Conservation (phyloP, 352 stramenopile species). For the Blastocystis sp. region DNA sequence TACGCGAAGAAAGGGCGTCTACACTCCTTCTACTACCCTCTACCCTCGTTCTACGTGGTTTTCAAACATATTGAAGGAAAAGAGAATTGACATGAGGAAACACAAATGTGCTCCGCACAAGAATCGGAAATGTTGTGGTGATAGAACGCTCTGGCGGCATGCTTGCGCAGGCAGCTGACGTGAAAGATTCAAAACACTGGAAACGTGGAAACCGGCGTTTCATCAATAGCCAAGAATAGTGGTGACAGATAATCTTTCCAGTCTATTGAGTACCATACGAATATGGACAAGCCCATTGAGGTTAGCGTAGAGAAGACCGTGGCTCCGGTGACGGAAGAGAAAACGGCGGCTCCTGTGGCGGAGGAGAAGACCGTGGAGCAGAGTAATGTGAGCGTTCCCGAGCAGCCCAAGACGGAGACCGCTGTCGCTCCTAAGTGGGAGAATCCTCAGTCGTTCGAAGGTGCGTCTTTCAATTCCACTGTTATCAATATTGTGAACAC, state of each 20-base stretch:
- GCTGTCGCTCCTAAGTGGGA: neutral
- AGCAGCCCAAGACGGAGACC: neutral
- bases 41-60: too few relatives aligned
- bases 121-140: too few relatives aligned
- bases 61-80: too few relatives aligned
- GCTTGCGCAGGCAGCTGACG: too few relatives aligned
- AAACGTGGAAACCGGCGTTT: neutral
- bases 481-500: conserved; percentile 65
- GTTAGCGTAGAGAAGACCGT: neutral
- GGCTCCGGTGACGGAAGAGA: neutral
- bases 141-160: too few relatives aligned
- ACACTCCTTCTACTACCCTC: too few relatives aligned
- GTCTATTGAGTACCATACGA: neutral
- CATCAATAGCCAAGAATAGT: neutral
- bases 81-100: too few relatives aligned
- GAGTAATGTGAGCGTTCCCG: neutral
- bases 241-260: neutral
- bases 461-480: conserved; percentile 37
- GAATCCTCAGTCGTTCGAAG: conserved; percentile 10
- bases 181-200: neutral
- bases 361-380: neutral
- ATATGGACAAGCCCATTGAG: neutral
- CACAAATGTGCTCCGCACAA: too few relatives aligned
- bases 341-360: neutral
- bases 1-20: too few relatives aligned